phyloP scores from a whole-genome alignment of 2,329 filamentous ascomycete genomes.

The Botrytis fabae region DNA sequence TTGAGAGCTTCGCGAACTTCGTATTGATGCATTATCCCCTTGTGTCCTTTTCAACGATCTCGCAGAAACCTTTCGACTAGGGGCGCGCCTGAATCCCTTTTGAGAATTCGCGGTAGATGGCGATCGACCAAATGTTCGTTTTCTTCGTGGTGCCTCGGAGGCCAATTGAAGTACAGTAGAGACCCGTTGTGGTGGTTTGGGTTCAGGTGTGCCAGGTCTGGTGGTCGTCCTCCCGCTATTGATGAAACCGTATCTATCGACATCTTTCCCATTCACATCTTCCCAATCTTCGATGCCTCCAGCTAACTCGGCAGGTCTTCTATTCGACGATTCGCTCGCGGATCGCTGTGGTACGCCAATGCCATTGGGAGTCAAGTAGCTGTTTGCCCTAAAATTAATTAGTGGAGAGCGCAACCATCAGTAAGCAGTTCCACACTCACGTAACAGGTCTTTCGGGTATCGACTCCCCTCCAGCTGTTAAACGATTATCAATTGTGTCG shows the following conservation, averaged over 20 bases:
- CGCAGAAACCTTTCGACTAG: slow-evolving; percentile 57
- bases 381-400: slow-evolving; percentile 27
- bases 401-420: slow-evolving; percentile 23
- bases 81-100: slow-evolving; percentile 41
- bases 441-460: slow-evolving; percentile 21
- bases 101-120: slow-evolving; percentile 33
- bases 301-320: slow-evolving; percentile 49
- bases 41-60: slow-evolving; percentile 58
- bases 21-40: slow-evolving; percentile 35
- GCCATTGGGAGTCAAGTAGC: slow-evolving; percentile 28
- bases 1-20: slow-evolving; percentile 53
- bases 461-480: slow-evolving; percentile 21
- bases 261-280: slow-evolving; percentile 59
- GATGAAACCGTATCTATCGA: slow-evolving; percentile 71
- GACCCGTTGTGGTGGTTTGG: slow-evolving; percentile 38
- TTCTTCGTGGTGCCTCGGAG: slow-evolving; percentile 38
- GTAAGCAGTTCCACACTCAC: slow-evolving; percentile 25
- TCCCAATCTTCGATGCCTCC: slow-evolving; percentile 68
- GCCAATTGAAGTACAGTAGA: slow-evolving; percentile 39
- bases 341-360: slow-evolving; percentile 27
- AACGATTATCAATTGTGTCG: slow-evolving; percentile 20
- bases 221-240: slow-evolving; percentile 45
- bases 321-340: slow-evolving; percentile 33
- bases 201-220: slow-evolving; percentile 43
- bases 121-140: slow-evolving; percentile 36